Percentiles rank a stretch among this genome's conserved stretches.
phyloP scores from a whole-genome alignment of 148 eudicot genomes.

The Nepenthes mirabilis region DNA sequence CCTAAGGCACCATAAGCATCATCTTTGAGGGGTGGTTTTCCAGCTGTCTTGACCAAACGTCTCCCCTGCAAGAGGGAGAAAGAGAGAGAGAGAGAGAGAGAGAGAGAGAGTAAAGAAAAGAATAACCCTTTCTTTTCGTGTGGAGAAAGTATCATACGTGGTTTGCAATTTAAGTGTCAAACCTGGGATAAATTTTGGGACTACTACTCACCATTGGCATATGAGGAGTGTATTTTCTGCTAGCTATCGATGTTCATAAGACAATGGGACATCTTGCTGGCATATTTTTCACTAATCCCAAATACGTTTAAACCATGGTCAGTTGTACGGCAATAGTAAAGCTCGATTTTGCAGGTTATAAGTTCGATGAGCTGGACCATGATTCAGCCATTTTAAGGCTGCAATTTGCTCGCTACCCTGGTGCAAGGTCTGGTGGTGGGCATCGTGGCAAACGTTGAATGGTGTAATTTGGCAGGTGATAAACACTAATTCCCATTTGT shows the following conservation, averaged over 20 bases:
- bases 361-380: slow-evolving; percentile 78
- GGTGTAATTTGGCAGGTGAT: slow-evolving; percentile 1
- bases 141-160: no score
- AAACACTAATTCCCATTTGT: neutral
- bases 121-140: no score
- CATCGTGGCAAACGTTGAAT: slow-evolving; percentile 45
- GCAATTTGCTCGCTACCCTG: slow-evolving; percentile 86
- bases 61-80: no score
- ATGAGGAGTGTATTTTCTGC: neutral
- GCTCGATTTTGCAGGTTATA: slow-evolving; percentile 89
- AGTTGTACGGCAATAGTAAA: slow-evolving; percentile 29
- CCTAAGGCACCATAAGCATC: no score
- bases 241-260: neutral
- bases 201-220: neutral
- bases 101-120: no score
- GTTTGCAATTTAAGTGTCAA: no score
- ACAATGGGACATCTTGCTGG: neutral
- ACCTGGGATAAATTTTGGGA: no score
- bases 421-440: slow-evolving; percentile 56
- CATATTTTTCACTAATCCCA: neutral
- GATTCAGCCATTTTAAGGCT: slow-evolving; percentile 54
- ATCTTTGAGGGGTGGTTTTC: no score
- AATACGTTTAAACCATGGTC: slow-evolving; percentile 2
- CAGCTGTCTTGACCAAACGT: no score
- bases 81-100: no score